These are phyloP conservation scores for Volvox reticuliferus DNA, from an alignment of 139 green algal species.

Conservation along the genomic window DNA sequence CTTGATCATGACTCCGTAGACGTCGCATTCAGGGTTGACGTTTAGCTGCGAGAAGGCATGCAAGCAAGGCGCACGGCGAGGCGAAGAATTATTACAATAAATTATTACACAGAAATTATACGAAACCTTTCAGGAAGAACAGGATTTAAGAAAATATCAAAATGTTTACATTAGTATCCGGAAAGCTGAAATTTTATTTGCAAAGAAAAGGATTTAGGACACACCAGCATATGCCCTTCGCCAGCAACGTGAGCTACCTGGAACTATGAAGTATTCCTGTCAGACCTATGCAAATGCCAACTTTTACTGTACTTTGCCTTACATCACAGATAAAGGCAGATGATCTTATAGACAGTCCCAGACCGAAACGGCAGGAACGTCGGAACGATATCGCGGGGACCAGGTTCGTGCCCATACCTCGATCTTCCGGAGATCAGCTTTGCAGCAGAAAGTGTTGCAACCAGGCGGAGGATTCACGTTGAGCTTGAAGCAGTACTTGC, in stretches of 20 bases:
- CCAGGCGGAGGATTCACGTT: background rate
- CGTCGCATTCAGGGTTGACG: constrained; percentile 6
- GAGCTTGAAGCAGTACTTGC: constrained; percentile 26
- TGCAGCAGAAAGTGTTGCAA: constrained; percentile 1
- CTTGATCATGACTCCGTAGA: background rate
- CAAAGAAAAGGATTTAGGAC: too few relatives aligned
- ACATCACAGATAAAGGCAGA: background rate
- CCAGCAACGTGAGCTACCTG: too few relatives aligned
- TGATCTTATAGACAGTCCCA: background rate
- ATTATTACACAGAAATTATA: too few relatives aligned
- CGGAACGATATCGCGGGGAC: background rate
- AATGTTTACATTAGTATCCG: too few relatives aligned
- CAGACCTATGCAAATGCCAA: too few relatives aligned
- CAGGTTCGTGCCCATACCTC: background rate
- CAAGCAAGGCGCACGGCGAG: background rate
- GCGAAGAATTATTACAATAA: too few relatives aligned
- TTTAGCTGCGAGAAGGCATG: background rate
- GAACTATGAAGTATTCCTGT: too few relatives aligned
- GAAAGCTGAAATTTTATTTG: too few relatives aligned
- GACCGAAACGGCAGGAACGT: background rate
- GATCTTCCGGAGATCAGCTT: constrained; percentile 19
- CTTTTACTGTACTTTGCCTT: background rate
- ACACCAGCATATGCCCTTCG: too few relatives aligned
- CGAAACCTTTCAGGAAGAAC: too few relatives aligned
- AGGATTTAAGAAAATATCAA: too few relatives aligned